Base-by-base conservation (phyloP, 305 asterid genomes). In the Lippia alba region DNA sequence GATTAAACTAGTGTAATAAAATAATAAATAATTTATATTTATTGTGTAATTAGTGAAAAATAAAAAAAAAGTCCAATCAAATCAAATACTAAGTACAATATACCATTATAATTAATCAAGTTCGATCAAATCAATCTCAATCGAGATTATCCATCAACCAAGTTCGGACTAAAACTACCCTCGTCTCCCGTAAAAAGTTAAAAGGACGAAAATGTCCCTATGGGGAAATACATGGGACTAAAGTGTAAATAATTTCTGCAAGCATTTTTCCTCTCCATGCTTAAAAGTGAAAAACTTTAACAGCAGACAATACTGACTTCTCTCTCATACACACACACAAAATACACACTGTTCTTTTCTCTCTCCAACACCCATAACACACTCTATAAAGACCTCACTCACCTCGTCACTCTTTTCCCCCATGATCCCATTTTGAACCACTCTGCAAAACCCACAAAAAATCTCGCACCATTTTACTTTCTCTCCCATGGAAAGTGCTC, bases 401-500 rank as follows among this genome's bases (percentile, higher is more conserved):
- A 56, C 14, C 74, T 63, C 75, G 49, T 19, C 44, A 48, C 60
- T 34, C 70, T 54, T 44, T 24, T 36, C 17, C 74, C 74, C 65
- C 73, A 64, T 16, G 73, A 66, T 61, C 78, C 61, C 74, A 61
- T 33, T 24, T 64, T 16, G n/a, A 40, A 54, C 72, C n/a, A 34
- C 41, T 20, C 30, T 17, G 18, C 56, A 46, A 66, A 2, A 19
- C 36, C 54, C 24, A 56, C 33, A 24, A 17, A 24, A 17, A 7
- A 24, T 8, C 32, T 30, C 50, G 6, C 73, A 50, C 58, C 68
- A 50, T 49, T 49, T 67, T 53, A n/a, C 10, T 16, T 56, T 17
- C 30, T 24, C 30, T 24, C 30, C 30, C 57, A 91, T 91, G 97
- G 97, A 91, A 58, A 76, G 82, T 17, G 69, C 85, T 3, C 82